These are phyloP conservation scores for Macrocybe sp. DNA, from an alignment of 1,284 basidiomycete species.

Conservation along the genomic window DNA sequence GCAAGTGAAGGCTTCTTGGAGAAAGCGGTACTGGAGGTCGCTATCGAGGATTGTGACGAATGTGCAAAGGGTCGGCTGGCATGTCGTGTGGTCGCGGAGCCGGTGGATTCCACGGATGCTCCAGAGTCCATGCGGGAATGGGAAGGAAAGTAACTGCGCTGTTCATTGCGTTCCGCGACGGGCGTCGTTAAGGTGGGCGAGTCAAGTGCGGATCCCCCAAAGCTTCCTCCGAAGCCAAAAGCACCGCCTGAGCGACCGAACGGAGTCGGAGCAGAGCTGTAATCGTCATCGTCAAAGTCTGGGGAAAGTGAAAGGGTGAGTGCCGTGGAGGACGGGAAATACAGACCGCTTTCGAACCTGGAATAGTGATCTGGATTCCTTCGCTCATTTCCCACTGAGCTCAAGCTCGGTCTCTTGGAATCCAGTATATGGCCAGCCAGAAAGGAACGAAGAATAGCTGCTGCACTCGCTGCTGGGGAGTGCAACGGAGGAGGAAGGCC, in stretches of 20 bases:
- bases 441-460: background rate
- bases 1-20: slow-evolving; percentile 83
- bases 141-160: slow-evolving; percentile 57
- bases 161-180: slow-evolving; percentile 44
- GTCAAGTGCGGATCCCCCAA: slow-evolving; percentile 51
- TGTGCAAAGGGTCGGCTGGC: slow-evolving; percentile 55
- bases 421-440: slow-evolving; percentile 16
- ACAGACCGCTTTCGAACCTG: slow-evolving; percentile 41
- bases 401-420: background rate
- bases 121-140: slow-evolving; percentile 74
- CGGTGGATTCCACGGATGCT: slow-evolving; percentile 60
- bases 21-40: slow-evolving; percentile 45
- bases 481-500: too few species aligned
- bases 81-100: slow-evolving; percentile 49
- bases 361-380: slow-evolving; percentile 76
- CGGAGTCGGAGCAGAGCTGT: slow-evolving; percentile 51
- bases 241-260: slow-evolving; percentile 52
- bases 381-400: slow-evolving; percentile 33
- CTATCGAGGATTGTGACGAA: slow-evolving; percentile 64
- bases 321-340: too few species aligned
- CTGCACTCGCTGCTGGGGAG: too few species aligned
- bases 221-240: slow-evolving; percentile 35
- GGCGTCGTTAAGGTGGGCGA: slow-evolving; percentile 56
- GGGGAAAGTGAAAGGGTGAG: background rate
- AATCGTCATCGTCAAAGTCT: slow-evolving; percentile 76